Base-by-base conservation (phyloP, 2,329 filamentous ascomycete species). In the Microcyclospora tardicrescens region DNA sequence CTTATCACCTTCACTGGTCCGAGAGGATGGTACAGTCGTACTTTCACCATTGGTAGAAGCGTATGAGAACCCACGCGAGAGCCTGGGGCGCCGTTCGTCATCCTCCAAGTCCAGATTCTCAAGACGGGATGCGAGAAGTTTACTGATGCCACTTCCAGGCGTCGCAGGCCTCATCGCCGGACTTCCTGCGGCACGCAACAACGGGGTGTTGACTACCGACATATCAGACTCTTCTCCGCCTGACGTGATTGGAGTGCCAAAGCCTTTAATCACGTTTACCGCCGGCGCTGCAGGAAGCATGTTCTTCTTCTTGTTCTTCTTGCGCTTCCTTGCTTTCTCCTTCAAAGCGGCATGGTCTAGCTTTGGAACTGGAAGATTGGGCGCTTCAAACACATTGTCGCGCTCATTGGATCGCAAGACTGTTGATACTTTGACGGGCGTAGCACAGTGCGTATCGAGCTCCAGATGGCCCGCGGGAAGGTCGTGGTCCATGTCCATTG, bases 61-160 rank as follows among this genome's bases (percentile, higher is more conserved):
- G 38, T 50, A 57, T n/a, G 56, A 59, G 37, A 55, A 48, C n/a
- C 57, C 50, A 10, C 56, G 50, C 4, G 54, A 46, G 28, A 63
- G 59, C 51, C 68, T 72, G 52, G 66, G 69, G 49, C 61, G 70
- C 47, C 66, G 72, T 14, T 71, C 28, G 73, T 77, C 62, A 30
- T 57, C 61, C 44, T 77, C 73, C 11, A 93, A 67, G 53, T 73
- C 83, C 38, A 95, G 66, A 2, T 79, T 76, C 44, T 94, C 86
- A 41, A 94, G 70, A 55, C 91, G 81, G 58, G 80, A 69, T 57
- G 85, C 85, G 53, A 95, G 66, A 24, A 24, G 19, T 51, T 80
- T 82, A 54, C 84, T 83, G 51, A 95, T 86, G 35, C 85, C 86
- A 43, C 81, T 79, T 33, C 59, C 42, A 2, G 65, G 58, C 16